Evolutionary conservation across 345 rosid genomes (phyloP).

Genomic region (Geranium brycei): DNA sequence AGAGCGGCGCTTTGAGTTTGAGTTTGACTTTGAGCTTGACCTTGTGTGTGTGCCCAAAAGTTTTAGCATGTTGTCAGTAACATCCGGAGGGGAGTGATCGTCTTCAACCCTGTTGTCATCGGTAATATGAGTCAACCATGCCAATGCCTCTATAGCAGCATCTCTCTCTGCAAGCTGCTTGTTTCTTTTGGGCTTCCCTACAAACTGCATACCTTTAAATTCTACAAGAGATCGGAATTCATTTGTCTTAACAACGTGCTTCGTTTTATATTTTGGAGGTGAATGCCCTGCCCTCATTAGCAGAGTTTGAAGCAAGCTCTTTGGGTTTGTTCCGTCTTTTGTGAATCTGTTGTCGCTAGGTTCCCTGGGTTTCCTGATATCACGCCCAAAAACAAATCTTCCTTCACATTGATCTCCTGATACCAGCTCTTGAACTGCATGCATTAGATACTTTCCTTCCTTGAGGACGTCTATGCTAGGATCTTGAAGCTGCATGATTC

Average conservation of each 20-base stretch:
- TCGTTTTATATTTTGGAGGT: constrained; percentile 91
- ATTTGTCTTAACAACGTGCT: constrained; percentile 69
- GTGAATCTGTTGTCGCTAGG: constrained; percentile 37
- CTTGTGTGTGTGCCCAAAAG: constrained; percentile 71
- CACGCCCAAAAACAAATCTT: constrained; percentile 87
- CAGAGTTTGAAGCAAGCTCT: constrained; percentile 84
- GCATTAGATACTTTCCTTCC: constrained; percentile 86
- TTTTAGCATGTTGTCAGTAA: constrained; percentile 92
- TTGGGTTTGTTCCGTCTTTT: constrained; percentile 82
- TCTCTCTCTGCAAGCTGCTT: constrained; percentile 93
- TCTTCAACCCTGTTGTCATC: constrained; percentile 27
- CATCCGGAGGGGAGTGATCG: constrained; percentile 48
- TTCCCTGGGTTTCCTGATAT: constrained; percentile 44
- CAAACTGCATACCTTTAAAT: constrained; percentile 96
- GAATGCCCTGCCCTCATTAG: constrained; percentile 95
- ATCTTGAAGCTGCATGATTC: constrained; percentile 56
- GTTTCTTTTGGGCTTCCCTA: constrained; percentile 83
- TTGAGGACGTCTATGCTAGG: constrained; percentile 59
- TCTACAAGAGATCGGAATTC: constrained; percentile 90
- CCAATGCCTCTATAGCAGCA: constrained; percentile 90
- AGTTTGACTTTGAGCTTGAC: constrained; percentile 17
- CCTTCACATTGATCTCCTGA: constrained; percentile 96
- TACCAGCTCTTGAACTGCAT: constrained; percentile 82
- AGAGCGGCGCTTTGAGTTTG: neutral
- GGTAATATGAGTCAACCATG: constrained; percentile 88